Evolutionary conservation across 2,329 filamentous ascomycete genomes (phyloP).

Genomic region (Alternaria alternata): DNA sequence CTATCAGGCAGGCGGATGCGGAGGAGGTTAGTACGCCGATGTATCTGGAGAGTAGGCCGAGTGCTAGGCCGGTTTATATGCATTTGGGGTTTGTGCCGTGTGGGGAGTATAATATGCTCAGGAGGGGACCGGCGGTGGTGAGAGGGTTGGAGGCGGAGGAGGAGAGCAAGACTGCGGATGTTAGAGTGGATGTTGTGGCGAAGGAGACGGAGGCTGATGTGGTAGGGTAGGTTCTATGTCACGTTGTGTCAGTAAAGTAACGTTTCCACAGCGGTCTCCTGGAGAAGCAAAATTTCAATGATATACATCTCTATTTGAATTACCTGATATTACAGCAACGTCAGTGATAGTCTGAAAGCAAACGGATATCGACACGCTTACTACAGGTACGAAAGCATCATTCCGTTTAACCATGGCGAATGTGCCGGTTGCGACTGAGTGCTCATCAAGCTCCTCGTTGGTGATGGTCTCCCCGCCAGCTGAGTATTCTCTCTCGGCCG

Average conservation of each 20-base stretch:
- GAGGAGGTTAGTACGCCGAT: conserved; percentile 24
- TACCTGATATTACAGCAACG: fast-evolving
- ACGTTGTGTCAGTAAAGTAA: fast-evolving
- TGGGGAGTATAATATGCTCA: conserved; percentile 27
- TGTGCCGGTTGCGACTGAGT: background rate
- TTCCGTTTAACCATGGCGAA: background rate
- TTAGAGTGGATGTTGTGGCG: background rate
- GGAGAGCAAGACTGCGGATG: background rate
- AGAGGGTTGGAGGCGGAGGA: conserved; percentile 11
- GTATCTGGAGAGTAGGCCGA: conserved; percentile 40
- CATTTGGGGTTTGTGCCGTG: conserved; percentile 38
- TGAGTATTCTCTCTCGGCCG: too few species aligned
- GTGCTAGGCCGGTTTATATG: conserved; percentile 40
- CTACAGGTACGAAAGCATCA: background rate
- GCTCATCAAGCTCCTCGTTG: too few species aligned
- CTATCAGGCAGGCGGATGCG: conserved; percentile 41
- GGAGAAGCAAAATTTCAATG: too few species aligned
- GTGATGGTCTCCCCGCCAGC: too few species aligned
- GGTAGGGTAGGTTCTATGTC: background rate
- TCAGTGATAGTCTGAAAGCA: background rate
- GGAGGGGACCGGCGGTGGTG: conserved; percentile 28
- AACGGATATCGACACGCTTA: background rate
- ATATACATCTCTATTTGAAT: too few species aligned
- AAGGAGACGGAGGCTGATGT: background rate
- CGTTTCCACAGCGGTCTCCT: too few species aligned